phyloP scores from a whole-genome alignment of 805 yeast genomes.

The Saccharomycopsis selenospora region DNA sequence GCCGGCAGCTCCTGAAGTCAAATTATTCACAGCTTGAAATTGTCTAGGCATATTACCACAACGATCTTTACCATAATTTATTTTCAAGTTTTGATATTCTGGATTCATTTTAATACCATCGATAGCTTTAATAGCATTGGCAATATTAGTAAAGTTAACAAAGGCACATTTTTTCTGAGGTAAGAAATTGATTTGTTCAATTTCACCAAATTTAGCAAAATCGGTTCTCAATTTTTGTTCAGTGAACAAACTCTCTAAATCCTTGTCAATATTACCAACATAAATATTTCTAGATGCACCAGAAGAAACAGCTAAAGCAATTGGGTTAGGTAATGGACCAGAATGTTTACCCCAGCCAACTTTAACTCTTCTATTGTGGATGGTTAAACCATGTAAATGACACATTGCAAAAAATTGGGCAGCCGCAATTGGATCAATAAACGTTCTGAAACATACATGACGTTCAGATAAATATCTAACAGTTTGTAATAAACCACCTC shows the following conservation, averaged over 20 bases:
- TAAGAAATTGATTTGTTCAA: conserved; percentile 87
- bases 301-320: conserved; percentile 81
- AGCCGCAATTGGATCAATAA: conserved; percentile 94
- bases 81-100: conserved; percentile 63
- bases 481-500: conserved; percentile 69
- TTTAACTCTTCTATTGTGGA: conserved; percentile 78
- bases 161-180: conserved; percentile 84
- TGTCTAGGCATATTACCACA: conserved; percentile 93
- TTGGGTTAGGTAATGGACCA: conserved; percentile 82
- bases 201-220: conserved; percentile 81
- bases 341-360: conserved; percentile 98
- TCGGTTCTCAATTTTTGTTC: conserved; percentile 59
- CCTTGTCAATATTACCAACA: conserved; percentile 61
- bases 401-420: conserved; percentile 96
- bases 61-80: conserved; percentile 89
- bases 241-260: conserved; percentile 35
- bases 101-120: conserved; percentile 78
- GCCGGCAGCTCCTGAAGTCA: conserved; percentile 3
- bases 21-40: conserved; percentile 27
- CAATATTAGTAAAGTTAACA: conserved; percentile 84
- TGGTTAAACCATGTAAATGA: conserved; percentile 78
- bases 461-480: conserved; percentile 46
- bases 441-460: conserved; percentile 78
- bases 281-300: conserved; percentile 94
- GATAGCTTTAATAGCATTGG: conserved; percentile 85